These are phyloP conservation scores for Pistacia vera DNA, from an alignment of 345 rosid species.

Conservation along the genomic window DNA sequence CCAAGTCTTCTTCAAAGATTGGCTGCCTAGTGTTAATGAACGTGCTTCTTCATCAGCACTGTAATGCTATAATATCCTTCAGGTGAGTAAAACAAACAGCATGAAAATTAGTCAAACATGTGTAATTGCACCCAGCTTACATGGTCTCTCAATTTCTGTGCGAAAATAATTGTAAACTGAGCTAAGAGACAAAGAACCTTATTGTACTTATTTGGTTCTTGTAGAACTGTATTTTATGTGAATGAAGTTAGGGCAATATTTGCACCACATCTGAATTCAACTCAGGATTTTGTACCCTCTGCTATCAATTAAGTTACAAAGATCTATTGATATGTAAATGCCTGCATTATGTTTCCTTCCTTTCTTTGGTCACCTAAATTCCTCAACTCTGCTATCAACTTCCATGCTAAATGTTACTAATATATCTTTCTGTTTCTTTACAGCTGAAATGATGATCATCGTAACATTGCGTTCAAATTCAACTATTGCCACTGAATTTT, in stretches of 20 bases:
- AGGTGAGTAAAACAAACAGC: not conserved
- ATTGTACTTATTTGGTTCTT: not conserved
- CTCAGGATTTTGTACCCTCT: not conserved
- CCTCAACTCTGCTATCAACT: not conserved
- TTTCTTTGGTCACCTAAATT: not conserved
- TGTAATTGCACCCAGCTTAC: not conserved
- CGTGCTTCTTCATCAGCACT: constrained; percentile 53
- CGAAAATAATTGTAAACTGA: not conserved
- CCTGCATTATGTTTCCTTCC: not conserved
- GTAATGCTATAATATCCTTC: constrained; percentile 24
- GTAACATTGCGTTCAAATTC: not conserved
- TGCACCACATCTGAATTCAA: not conserved
- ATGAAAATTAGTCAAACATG: not conserved
- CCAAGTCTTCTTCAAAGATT: constrained; percentile 54
- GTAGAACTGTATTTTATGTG: not conserved
- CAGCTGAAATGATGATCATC: not conserved
- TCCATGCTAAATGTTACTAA: not conserved
- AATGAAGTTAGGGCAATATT: not conserved
- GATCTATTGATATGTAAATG: not conserved
- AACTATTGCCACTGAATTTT: not conserved
- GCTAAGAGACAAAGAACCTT: not conserved
- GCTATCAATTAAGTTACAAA: not conserved
- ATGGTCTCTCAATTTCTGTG: not conserved
- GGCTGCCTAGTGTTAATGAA: constrained; percentile 61
- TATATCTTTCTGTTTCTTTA: not conserved